Base-by-base conservation (phyloP, 2,329 filamentous ascomycete species). In the Lachnellula arida region DNA sequence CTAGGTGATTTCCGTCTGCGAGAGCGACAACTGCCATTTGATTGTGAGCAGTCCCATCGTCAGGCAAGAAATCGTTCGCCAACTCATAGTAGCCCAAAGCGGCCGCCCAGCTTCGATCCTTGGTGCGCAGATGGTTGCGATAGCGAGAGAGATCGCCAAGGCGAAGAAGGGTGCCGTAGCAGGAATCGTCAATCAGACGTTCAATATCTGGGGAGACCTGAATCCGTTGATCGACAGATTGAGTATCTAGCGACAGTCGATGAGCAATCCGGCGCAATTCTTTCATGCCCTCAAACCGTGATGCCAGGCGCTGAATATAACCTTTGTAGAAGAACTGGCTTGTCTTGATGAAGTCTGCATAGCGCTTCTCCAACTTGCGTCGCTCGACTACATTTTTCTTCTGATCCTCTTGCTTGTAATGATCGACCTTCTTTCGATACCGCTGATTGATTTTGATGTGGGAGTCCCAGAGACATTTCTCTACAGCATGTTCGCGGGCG, bases 91-190 rank as follows among this genome's bases (percentile, higher is more conserved):
- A 96, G 11, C 87, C 86, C 66, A 92, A 79, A 14, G 93, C 91
- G 14, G 84, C 84, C 25, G 88, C 88, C 78, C 89, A 95, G 65
- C 88, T 88, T 52, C 85, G 85, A 51, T 70, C 63, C 70, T 88
- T 91, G 58, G 80, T 81, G 57, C 86, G 84, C 56, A 89, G 77
- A 68, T 93, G 88, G 53, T 80, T 78, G 53, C 92, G 86, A 73
- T 97, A 99, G 60, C 94, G 85, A 49, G 89, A 89, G 48, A 99
- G 79, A 70, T 99, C 94, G 35, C 94, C 94, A 9, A 97, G 81
- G 62, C 88, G 90, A 57, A 97, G 86, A 54, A 97, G 78, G 4
- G 89, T 91, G 54, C 85, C 82, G 73, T 96, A 88, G 69, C 89
- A 96, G 3, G 90, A 91, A 54, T 79, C 75, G 42, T 90, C 76